These are phyloP conservation scores for Cyberlindnera euphorbiiphila DNA, from an alignment of 805 yeast genomes.

Conservation along the genomic window DNA sequence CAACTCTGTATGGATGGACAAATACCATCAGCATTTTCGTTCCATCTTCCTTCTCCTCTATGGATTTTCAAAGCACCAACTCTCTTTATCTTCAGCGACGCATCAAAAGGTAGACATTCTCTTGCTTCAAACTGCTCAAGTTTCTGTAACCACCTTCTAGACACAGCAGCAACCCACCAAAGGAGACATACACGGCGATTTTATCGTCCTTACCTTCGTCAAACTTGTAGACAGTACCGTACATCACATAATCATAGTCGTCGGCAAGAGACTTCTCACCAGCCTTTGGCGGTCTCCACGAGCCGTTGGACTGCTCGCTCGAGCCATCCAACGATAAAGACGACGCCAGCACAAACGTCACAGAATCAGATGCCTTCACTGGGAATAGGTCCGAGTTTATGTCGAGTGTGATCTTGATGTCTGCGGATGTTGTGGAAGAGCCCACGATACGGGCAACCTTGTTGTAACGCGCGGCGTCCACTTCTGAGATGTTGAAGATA, in stretches of 20 bases:
- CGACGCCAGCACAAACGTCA: conserved; percentile 84
- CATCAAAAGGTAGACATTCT: conserved; percentile 83
- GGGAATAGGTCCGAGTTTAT: conserved; percentile 92
- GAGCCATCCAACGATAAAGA: conserved; percentile 53
- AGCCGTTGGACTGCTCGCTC: conserved; percentile 39
- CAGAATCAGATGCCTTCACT: conserved; percentile 65
- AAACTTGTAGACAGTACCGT: conserved; percentile 95
- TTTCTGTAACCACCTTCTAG: conserved; percentile 93
- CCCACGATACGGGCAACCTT: conserved; percentile 88
- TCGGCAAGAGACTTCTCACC: conserved; percentile 87
- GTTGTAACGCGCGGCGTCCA: conserved; percentile 87
- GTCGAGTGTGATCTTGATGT: conserved; percentile 81
- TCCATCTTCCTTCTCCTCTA: no score
- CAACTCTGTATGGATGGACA: background rate
- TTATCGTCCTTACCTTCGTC: conserved; percentile 72
- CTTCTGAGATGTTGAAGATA: conserved; percentile 78
- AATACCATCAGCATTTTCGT: no score
- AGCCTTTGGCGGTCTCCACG: conserved; percentile 62
- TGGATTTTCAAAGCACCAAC: no score
- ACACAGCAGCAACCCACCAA: conserved; percentile 92
- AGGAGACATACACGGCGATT: conserved; percentile 84
- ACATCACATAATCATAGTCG: conserved; percentile 97
- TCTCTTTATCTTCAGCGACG: no score
- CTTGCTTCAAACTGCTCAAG: conserved; percentile 86
- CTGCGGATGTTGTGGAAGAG: conserved; percentile 75